Evolutionary conservation across 192 early-diverging fungal species (phyloP).

Genomic region (Entophlyctis luteolus): DNA sequence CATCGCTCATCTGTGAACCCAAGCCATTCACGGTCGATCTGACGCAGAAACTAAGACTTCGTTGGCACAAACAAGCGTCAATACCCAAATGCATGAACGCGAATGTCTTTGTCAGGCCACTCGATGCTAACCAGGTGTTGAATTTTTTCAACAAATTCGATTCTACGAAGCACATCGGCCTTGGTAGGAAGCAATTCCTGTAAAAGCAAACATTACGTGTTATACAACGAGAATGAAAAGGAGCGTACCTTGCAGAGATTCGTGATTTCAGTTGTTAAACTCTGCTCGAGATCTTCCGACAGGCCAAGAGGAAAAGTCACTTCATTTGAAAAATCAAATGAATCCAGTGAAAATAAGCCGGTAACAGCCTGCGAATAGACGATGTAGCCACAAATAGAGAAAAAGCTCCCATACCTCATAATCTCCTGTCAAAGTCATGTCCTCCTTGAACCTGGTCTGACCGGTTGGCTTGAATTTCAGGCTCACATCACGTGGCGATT

Average conservation of each 20-base stretch:
- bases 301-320: neutral
- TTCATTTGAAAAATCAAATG: neutral
- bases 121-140: conserved; percentile 71
- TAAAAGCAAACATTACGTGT: neutral
- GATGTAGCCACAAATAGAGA: neutral
- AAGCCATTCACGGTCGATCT: conserved; percentile 86
- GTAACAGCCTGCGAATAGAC: conserved; percentile 2
- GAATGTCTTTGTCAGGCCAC: conserved; percentile 76
- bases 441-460: neutral
- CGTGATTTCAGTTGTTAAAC: neutral
- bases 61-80: too few relatives aligned
- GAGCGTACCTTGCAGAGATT: neutral
- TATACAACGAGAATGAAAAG: too few relatives aligned
- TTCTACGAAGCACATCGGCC: neutral
- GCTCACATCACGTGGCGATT: neutral
- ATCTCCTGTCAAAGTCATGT: neutral
- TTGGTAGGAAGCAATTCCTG: conserved; percentile 2
- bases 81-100: conserved; percentile 85
- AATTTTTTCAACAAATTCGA: conserved; percentile 72
- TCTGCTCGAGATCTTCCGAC: neutral
- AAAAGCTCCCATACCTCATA: neutral
- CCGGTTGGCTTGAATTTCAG: neutral
- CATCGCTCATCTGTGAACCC: conserved; percentile 77
- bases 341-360: neutral
- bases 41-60: neutral